These are phyloP conservation scores for Bisporella sp. DNA, from an alignment of 2,329 filamentous ascomycete species.

Conservation along the genomic window DNA sequence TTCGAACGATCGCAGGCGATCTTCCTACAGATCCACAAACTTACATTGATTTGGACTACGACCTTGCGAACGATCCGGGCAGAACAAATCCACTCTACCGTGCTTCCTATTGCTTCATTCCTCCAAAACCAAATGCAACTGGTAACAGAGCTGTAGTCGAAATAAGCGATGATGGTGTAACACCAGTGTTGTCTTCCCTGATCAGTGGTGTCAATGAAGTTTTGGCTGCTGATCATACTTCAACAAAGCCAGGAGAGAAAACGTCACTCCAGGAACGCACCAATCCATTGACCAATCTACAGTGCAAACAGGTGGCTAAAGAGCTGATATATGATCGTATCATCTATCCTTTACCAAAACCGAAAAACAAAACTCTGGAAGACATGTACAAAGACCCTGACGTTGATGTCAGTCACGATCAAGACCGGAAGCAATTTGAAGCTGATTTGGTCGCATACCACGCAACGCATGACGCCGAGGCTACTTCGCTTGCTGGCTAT, in stretches of 20 bases:
- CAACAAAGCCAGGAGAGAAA: background rate
- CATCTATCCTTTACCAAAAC: background rate
- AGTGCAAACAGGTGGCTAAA: background rate
- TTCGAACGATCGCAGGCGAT: background rate
- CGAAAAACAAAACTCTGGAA: background rate
- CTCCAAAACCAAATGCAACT: background rate
- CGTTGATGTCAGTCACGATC: background rate
- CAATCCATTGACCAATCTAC: background rate
- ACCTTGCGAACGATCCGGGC: background rate
- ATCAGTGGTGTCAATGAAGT: no score
- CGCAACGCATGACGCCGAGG: background rate
- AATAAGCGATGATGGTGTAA: no score
- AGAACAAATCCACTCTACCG: background rate
- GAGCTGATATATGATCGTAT: background rate
- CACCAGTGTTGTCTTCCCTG: no score
- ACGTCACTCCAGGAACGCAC: background rate
- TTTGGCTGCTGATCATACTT: background rate
- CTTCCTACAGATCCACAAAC: background rate
- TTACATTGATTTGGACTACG: background rate
- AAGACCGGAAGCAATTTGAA: constrained; percentile 1
- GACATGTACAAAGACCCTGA: background rate
- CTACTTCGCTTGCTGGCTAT: background rate
- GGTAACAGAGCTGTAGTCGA: background rate
- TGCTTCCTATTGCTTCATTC: background rate
- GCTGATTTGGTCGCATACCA: background rate